Conservation (phyloP, 2,329 filamentous ascomycete species). For the Alternaria sp. region DNA sequence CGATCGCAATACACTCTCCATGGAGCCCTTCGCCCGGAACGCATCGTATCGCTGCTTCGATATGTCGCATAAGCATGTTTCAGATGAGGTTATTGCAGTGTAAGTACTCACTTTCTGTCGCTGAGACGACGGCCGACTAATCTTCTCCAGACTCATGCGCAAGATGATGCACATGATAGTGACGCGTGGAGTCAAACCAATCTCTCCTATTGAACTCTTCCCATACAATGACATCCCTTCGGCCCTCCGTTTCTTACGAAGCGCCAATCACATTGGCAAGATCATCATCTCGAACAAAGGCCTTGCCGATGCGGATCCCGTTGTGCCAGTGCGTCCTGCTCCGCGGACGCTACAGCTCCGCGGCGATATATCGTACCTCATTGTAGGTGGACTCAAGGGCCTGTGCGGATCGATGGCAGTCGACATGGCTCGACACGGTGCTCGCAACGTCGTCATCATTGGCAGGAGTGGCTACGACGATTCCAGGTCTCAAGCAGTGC, state of each 20-base stretch:
- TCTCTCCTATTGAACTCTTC: too few relatives aligned
- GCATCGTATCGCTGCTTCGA: constrained; percentile 1
- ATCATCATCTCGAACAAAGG: constrained; percentile 40
- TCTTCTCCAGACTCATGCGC: too few relatives aligned
- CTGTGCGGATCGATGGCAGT: constrained; percentile 17
- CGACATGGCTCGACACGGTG: constrained; percentile 27
- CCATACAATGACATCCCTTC: too few relatives aligned
- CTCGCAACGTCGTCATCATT: constrained; percentile 19
- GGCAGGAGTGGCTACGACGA: constrained; percentile 11
- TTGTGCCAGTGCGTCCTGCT: not conserved
- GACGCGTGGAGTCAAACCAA: too few relatives aligned
- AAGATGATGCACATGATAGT: too few relatives aligned
- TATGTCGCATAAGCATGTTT: not conserved
- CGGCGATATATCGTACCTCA: constrained; percentile 19
- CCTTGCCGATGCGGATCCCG: not conserved
- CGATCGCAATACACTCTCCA: constrained; percentile 4
- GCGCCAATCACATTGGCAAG: constrained; percentile 50
- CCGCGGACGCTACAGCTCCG: not conserved
- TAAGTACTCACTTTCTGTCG: too few relatives aligned
- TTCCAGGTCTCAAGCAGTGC: constrained; percentile 4
- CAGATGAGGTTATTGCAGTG: not conserved
- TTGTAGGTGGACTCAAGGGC: constrained; percentile 31
- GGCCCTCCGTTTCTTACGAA: constrained; percentile 24
- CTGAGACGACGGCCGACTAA: too few relatives aligned
- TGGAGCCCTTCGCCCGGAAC: constrained; percentile 6